Percentiles rank a stretch among this genome's conserved stretches.
phyloP scores from a whole-genome alignment of 208 protist species.

The Trypanosomatidae sp. region DNA sequence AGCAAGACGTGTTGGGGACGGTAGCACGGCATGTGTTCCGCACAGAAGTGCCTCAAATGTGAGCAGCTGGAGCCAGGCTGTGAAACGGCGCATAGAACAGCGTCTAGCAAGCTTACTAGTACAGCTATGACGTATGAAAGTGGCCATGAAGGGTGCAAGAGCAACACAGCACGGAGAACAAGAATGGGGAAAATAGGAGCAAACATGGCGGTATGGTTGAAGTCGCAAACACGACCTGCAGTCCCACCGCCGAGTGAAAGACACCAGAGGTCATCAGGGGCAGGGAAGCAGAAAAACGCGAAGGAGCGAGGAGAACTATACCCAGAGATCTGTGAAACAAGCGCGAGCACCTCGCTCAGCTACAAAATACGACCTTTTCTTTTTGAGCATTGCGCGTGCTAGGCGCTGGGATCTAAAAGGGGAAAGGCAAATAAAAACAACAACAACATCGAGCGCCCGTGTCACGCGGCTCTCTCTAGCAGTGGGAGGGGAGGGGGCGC shows the following conservation, averaged over 20 bases:
- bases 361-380: neutral
- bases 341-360: neutral
- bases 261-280: neutral
- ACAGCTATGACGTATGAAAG: neutral
- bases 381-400: neutral
- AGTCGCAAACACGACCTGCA: neutral
- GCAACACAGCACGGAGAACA: neutral
- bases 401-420: neutral
- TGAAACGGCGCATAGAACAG: conserved; percentile 30
- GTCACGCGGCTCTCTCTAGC: neutral
- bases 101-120: neutral
- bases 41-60: conserved; percentile 69
- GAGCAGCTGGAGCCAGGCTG: conserved; percentile 31
- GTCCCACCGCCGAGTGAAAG: neutral
- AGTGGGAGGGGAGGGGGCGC: neutral
- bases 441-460: neutral
- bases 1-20: conserved; percentile 6
- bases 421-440: too few relatives aligned
- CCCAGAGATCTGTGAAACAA: neutral
- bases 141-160: neutral
- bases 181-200: neutral
- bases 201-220: neutral
- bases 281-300: neutral
- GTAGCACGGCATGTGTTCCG: conserved; percentile 22
- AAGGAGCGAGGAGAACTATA: neutral